A percentile compares a stretch with the other conserved stretches of the same genome.
phyloP scores from a whole-genome alignment of 345 rosid genomes.

The Aquilaria sinensis region DNA sequence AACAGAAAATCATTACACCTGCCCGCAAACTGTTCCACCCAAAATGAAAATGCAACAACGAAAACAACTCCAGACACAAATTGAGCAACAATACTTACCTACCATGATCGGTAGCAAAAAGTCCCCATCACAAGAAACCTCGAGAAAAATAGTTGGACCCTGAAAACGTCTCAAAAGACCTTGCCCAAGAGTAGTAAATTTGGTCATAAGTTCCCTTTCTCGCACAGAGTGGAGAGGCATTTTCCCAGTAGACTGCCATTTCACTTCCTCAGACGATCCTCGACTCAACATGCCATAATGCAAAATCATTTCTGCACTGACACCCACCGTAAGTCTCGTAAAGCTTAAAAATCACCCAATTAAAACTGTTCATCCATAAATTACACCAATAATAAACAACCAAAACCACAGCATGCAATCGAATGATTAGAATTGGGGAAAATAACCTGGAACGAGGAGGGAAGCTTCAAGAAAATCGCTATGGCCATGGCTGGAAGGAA shows the following conservation, averaged over 20 bases:
- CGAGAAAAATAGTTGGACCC: slow-evolving; percentile 80
- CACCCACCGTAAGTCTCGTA: background rate
- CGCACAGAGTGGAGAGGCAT: slow-evolving; percentile 14
- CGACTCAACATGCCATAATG: slow-evolving; percentile 44
- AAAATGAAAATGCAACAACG: background rate
- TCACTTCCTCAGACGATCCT: slow-evolving; percentile 32
- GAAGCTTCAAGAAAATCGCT: slow-evolving; percentile 65
- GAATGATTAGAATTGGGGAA: background rate
- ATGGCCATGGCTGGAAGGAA: slow-evolving; percentile 36
- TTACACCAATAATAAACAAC: no score
- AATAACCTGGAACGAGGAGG: slow-evolving; percentile 69
- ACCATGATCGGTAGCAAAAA: slow-evolving; percentile 73
- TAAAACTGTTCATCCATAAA: background rate
- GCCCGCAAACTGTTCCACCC: background rate
- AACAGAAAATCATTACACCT: slow-evolving; percentile 15
- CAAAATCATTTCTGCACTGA: slow-evolving; percentile 38
- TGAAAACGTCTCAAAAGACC: slow-evolving; percentile 60
- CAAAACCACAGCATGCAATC: no score
- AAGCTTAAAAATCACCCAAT: background rate
- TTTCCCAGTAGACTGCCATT: slow-evolving; percentile 25
- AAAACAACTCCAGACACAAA: background rate
- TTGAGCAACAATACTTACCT: slow-evolving; percentile 22
- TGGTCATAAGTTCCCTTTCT: slow-evolving; percentile 22
- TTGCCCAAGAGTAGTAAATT: slow-evolving; percentile 33
- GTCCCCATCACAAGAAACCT: slow-evolving; percentile 80